Conservation (phyloP, 176 grass and related monocot genomes). For the Panicum miliaceum region DNA sequence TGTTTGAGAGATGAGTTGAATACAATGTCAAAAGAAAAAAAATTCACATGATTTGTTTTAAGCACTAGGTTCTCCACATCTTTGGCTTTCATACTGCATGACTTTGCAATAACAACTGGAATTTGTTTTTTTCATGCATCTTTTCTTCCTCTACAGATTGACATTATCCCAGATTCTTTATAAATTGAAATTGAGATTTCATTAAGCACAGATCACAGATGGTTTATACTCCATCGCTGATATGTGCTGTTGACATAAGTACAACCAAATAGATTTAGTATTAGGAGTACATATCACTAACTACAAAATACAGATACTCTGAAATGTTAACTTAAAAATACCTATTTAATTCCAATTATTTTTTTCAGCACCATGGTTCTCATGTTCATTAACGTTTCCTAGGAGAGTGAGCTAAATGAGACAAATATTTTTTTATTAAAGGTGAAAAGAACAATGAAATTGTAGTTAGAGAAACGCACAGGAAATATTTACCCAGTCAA, state of each 20-base stretch:
- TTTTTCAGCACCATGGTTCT: neutral
- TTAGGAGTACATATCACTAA: neutral
- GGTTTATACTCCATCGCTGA: neutral
- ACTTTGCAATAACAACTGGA: no score
- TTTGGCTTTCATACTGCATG: neutral
- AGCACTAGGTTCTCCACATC: neutral
- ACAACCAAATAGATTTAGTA: neutral
- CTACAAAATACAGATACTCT: neutral
- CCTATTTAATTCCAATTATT: neutral
- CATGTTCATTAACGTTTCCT: neutral
- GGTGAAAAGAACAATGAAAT: neutral
- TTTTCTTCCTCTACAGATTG: neutral
- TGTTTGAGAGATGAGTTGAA: slow-evolving; percentile 1
- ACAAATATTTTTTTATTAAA: neutral
- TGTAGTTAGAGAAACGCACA: neutral
- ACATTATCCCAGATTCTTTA: neutral
- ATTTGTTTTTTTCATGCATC: neutral
- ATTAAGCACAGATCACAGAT: neutral
- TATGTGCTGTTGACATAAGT: neutral
- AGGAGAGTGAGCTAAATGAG: neutral
- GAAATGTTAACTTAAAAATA: neutral
- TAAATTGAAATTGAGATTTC: neutral
- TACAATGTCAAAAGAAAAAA: neutral
- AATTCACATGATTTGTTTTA: neutral
- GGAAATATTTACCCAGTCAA: slow-evolving; percentile 60